These are phyloP conservation scores for Hypoxylon sp. DNA, from an alignment of 2,329 filamentous ascomycete species.

Conservation along the genomic window DNA sequence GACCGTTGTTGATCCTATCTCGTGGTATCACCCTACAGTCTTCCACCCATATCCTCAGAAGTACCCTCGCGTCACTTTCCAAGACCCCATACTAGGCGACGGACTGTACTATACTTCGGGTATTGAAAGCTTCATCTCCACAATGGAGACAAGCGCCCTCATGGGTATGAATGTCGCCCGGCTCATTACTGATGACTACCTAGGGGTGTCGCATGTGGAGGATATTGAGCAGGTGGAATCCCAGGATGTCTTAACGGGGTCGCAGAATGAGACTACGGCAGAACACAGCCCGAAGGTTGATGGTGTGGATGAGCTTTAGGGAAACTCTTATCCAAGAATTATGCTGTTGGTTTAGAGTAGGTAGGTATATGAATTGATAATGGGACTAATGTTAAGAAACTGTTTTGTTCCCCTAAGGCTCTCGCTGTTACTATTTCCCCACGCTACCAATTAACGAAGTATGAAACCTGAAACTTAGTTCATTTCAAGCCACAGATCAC, in stretches of 20 bases:
- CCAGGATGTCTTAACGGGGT: constrained; percentile 22
- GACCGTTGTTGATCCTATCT: constrained; percentile 66
- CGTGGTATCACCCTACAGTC: constrained; percentile 82
- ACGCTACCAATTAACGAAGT: no score
- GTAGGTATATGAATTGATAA: constrained; percentile 7
- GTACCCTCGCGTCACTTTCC: constrained; percentile 88
- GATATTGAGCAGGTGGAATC: constrained; percentile 16
- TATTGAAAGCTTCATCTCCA: constrained; percentile 95
- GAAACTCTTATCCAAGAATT: neutral
- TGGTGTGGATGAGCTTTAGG: constrained; percentile 33
- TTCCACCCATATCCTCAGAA: constrained; percentile 91
- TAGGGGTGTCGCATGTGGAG: constrained; percentile 34
- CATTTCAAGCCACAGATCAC: no score
- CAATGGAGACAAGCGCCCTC: constrained; percentile 95
- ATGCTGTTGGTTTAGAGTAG: neutral
- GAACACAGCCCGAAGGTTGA: constrained; percentile 15
- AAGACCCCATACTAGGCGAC: constrained; percentile 78
- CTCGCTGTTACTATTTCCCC: no score
- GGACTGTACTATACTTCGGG: constrained; percentile 80
- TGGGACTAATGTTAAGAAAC: constrained; percentile 4
- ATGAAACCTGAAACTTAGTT: no score
- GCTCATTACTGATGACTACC: constrained; percentile 74
- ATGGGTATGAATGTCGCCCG: constrained; percentile 90
- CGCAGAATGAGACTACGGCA: constrained; percentile 18
- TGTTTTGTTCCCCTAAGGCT: no score